Conservation (phyloP, 2,329 filamentous ascomycete species). For the Pestalotiopsis sp. region DNA sequence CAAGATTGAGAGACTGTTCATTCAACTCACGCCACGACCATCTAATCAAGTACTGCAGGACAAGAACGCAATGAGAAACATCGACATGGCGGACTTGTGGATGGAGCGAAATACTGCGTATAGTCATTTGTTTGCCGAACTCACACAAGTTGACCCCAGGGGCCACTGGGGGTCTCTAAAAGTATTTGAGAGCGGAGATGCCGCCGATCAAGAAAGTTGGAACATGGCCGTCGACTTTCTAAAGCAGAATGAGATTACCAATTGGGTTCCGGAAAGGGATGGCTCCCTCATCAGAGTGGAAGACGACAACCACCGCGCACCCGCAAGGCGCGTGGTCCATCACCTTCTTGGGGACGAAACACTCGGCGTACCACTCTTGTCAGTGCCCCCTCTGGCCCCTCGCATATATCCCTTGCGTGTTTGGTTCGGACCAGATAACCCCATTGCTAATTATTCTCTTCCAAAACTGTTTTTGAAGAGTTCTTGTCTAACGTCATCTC, state of each 20-base stretch:
- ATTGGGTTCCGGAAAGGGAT: slow-evolving; percentile 47
- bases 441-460: not conserved
- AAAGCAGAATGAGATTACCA: slow-evolving; percentile 34
- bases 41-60: slow-evolving; percentile 38
- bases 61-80: slow-evolving; percentile 38
- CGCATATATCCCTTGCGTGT: not conserved
- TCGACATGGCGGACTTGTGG: slow-evolving; percentile 51
- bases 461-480: not conserved
- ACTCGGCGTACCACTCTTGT: slow-evolving; percentile 15
- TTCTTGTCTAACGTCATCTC: slow-evolving; percentile 11
- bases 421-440: not conserved
- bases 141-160: slow-evolving; percentile 27
- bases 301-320: slow-evolving; percentile 19
- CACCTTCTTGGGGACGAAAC: slow-evolving; percentile 17
- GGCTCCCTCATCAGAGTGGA: slow-evolving; percentile 46
- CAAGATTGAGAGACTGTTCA: slow-evolving; percentile 53
- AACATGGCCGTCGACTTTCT: slow-evolving; percentile 40
- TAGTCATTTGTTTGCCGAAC: slow-evolving; percentile 44
- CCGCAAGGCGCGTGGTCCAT: slow-evolving; percentile 14
- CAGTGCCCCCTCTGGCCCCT: slow-evolving; percentile 15
- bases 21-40: slow-evolving; percentile 49
- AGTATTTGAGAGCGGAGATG: slow-evolving; percentile 54
- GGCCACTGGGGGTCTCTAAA: slow-evolving; percentile 46
- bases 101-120: slow-evolving; percentile 58
- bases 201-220: slow-evolving; percentile 49